Conservation (phyloP, 306 rosid genomes). For the Glycine soja region DNA sequence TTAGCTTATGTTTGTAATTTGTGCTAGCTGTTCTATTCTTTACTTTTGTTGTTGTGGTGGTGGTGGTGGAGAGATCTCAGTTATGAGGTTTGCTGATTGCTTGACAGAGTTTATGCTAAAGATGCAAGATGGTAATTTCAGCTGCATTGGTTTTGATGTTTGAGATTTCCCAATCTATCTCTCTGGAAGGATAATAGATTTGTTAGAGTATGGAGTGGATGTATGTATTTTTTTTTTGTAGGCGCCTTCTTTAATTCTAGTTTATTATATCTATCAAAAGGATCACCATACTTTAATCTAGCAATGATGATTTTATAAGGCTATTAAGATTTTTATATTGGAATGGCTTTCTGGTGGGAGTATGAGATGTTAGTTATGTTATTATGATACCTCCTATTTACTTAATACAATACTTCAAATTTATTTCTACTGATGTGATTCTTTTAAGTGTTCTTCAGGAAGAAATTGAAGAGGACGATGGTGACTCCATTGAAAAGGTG, state of each 20-base stretch:
- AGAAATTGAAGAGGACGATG: constrained; percentile 93
- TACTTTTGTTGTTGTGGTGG: background rate
- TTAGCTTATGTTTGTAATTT: background rate
- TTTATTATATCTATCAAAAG: constrained; percentile 24
- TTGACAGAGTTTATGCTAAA: constrained; percentile 6
- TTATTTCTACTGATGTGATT: constrained; percentile 30
- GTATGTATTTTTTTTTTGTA: constrained; percentile 17
- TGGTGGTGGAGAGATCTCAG: constrained; percentile 22
- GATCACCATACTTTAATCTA: constrained; percentile 11
- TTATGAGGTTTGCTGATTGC: constrained; percentile 27
- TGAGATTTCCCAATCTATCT: constrained; percentile 8
- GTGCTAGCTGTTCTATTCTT: background rate
- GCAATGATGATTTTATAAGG: constrained; percentile 19
- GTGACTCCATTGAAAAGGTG: constrained; percentile 94
- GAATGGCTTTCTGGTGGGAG: constrained; percentile 31
- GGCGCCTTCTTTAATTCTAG: constrained; percentile 22
- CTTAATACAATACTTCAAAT: constrained; percentile 9
- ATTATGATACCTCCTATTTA: constrained; percentile 9
- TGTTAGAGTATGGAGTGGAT: constrained; percentile 33
- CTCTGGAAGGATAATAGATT: constrained; percentile 12
- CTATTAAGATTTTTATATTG: constrained; percentile 22
- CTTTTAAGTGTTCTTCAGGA: constrained; percentile 65
- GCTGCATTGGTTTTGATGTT: constrained; percentile 15
- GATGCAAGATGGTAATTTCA: constrained; percentile 22
- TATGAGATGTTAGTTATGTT: constrained; percentile 11